phyloP scores from a whole-genome alignment of 805 yeast genomes.

The Candida silvicultrix region DNA sequence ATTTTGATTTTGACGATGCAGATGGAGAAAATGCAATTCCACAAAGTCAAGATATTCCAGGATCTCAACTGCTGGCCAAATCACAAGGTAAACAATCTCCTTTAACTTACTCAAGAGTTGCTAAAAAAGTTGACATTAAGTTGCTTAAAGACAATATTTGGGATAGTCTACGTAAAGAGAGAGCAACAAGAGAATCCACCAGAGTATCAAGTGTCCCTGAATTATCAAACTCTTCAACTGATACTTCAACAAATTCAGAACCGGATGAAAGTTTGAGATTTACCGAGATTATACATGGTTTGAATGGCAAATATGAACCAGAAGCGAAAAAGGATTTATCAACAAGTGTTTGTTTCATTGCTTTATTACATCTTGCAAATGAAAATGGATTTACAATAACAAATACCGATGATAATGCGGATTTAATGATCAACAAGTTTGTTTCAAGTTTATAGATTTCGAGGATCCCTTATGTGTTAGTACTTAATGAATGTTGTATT shows the following conservation, averaged over 20 bases:
- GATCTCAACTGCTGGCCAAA: constrained; percentile 17
- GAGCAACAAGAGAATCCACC: background rate
- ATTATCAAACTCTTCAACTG: background rate
- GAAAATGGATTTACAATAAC: constrained; percentile 66
- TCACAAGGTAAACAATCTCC: constrained; percentile 24
- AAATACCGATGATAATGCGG: constrained; percentile 25
- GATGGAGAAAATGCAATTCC: constrained; percentile 24
- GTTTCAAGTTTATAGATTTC: background rate
- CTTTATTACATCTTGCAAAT: constrained; percentile 79
- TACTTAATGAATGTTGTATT: background rate
- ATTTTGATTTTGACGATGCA: constrained; percentile 27
- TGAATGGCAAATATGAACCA: constrained; percentile 45
- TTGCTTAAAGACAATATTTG: constrained; percentile 70
- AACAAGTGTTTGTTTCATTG: constrained; percentile 80
- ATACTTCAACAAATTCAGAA: background rate
- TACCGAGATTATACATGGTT: constrained; percentile 41
- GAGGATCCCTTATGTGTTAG: too few species aligned
- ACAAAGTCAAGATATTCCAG: constrained; percentile 10
- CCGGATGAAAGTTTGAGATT: constrained; percentile 21
- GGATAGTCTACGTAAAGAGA: constrained; percentile 37
- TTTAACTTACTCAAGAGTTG: constrained; percentile 58
- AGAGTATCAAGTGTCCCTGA: background rate
- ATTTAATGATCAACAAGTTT: constrained; percentile 12
- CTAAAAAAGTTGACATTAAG: constrained; percentile 76
- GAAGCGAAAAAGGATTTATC: constrained; percentile 63